phyloP scores from a whole-genome alignment of 2,329 filamentous ascomycete genomes.

The Colletotrichum sp. region DNA sequence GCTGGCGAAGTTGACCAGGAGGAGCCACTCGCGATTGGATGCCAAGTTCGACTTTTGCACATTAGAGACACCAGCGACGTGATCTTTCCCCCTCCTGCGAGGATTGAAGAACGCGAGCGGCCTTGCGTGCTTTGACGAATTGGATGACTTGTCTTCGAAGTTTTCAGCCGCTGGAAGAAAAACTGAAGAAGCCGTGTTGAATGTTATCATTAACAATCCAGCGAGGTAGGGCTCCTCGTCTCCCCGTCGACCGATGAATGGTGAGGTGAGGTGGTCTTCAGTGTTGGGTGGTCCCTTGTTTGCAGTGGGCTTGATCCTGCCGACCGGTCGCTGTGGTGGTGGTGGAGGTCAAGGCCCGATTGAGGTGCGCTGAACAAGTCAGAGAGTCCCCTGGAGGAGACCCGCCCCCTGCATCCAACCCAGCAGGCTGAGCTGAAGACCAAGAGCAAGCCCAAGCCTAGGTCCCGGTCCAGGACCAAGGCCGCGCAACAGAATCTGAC shows the following conservation, averaged over 20 bases:
- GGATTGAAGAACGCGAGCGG: not conserved
- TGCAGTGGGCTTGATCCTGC: slow-evolving; percentile 16
- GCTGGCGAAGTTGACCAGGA: not conserved
- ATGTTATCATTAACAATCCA: not conserved
- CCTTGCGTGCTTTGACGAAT: not conserved
- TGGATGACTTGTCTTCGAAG: not conserved
- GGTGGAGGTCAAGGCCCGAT: slow-evolving; percentile 3
- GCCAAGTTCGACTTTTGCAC: not conserved
- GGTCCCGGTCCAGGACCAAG: not conserved
- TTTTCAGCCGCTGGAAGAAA: not conserved
- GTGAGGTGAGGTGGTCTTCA: slow-evolving; percentile 8
- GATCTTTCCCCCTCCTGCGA: not conserved
- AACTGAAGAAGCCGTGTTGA: not conserved
- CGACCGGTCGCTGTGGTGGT: slow-evolving; percentile 4
- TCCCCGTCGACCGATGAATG: slow-evolving; percentile 4
- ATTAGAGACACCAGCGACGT: not conserved
- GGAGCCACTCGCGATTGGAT: not conserved
- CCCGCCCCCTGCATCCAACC: slow-evolving; percentile 5
- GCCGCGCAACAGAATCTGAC: not conserved
- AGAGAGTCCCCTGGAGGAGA: slow-evolving; percentile 4
- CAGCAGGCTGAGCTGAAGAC: not conserved
- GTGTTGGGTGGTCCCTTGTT: slow-evolving; percentile 22
- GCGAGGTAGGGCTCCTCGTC: not conserved
- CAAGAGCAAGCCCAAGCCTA: not conserved
- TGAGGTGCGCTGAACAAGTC: slow-evolving; percentile 1